A percentile compares a stretch with the other conserved stretches of the same genome.
Evolutionary conservation across 2,329 filamentous ascomycete genomes (phyloP).

Genomic region (Talaromyces amestolkiae): DNA sequence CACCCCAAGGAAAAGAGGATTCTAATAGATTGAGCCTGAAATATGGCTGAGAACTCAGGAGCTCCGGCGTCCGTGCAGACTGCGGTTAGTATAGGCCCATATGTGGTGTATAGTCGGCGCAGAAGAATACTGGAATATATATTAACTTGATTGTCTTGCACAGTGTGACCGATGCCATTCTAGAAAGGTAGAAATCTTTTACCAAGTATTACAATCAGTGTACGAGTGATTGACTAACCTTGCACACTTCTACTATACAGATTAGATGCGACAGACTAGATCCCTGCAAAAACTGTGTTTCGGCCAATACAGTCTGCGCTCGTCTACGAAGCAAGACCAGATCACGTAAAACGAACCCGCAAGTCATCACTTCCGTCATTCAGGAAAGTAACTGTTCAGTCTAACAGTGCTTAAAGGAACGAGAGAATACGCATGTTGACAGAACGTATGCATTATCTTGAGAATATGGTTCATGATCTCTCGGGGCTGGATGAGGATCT

Average conservation of each 20-base stretch:
- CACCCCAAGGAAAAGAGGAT: neutral
- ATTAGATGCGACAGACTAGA: constrained; percentile 28
- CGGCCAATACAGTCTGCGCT: constrained; percentile 25
- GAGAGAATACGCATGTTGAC: neutral
- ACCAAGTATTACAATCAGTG: neutral
- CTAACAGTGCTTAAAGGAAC: neutral
- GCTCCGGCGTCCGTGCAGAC: neutral
- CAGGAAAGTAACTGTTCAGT: neutral
- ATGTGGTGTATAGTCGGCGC: no score
- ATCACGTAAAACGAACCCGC: neutral
- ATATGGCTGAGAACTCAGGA: neutral
- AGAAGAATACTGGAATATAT: neutral
- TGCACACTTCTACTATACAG: constrained; percentile 11
- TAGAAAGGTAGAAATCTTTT: neutral
- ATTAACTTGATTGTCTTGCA: neutral
- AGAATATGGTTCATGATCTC: neutral
- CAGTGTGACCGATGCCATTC: constrained; percentile 14
- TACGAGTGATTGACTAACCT: neutral
- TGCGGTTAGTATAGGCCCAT: neutral
- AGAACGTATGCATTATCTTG: constrained; percentile 4
- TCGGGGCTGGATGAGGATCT: neutral
- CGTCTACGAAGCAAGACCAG: constrained; percentile 15
- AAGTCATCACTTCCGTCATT: neutral
- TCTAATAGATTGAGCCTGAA: neutral
- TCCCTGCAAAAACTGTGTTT: constrained; percentile 27